phyloP scores from a whole-genome alignment of 129 eudicot species.

The Scalesia atractyloides region DNA sequence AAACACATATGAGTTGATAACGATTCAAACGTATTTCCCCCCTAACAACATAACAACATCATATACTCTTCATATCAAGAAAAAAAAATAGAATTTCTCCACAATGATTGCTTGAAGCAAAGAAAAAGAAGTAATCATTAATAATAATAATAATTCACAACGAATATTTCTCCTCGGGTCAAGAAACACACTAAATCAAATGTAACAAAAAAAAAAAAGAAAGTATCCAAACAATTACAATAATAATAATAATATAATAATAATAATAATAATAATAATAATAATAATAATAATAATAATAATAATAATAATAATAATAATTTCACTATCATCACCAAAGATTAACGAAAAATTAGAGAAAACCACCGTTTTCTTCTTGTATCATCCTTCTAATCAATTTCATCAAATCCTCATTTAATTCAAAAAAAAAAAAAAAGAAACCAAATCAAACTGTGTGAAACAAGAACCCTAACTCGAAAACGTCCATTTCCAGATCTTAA shows the following conservation, averaged over 20 bases:
- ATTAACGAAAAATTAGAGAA: slow-evolving; percentile 17
- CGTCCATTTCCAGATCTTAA: slow-evolving; percentile 93
- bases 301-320: neutral
- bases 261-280: no score
- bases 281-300: neutral
- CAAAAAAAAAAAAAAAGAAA: neutral
- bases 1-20: neutral
- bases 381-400: slow-evolving; percentile 13
- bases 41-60: neutral
- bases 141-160: slow-evolving; percentile 15
- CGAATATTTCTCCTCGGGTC: slow-evolving; percentile 24
- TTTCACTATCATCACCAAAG: slow-evolving; percentile 21
- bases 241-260: neutral
- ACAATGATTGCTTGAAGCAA: neutral
- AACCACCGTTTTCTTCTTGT: slow-evolving; percentile 12
- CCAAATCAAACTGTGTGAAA: neutral
- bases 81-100: neutral
- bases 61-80: neutral
- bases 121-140: neutral
- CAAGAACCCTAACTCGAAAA: slow-evolving; percentile 38
- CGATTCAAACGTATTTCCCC: neutral
- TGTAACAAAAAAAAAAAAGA: neutral
- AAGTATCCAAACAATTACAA: slow-evolving; percentile 27
- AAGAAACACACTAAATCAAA: slow-evolving; percentile 24
- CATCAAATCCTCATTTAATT: slow-evolving; percentile 17